Conservation (phyloP, 495 filamentous ascomycete species). For the Penicillium chermesinum region DNA sequence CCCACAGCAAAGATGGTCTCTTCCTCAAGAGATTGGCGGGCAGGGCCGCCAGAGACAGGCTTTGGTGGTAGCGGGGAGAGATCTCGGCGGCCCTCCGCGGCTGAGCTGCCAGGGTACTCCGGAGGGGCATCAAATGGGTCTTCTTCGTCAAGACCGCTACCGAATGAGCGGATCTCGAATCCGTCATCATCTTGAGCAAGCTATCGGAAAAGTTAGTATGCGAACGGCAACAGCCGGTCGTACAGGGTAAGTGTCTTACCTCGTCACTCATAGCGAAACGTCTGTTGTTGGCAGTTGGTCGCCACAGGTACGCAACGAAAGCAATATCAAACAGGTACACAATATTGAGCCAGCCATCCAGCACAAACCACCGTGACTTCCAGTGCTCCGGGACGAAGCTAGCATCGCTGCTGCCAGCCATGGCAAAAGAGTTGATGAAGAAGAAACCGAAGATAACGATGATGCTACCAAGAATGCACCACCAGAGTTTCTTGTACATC, state of each 20-base stretch:
- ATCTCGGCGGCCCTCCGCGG: slow-evolving; percentile 29
- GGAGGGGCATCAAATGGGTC: slow-evolving; percentile 42
- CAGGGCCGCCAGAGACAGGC: slow-evolving; percentile 41
- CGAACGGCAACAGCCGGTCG: not conserved
- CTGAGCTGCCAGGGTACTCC: slow-evolving; percentile 26
- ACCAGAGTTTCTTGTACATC: slow-evolving; percentile 99
- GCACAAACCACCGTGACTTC: slow-evolving; percentile 94
- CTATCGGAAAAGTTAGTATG: slow-evolving; percentile 37
- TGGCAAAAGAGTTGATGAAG: slow-evolving; percentile 89
- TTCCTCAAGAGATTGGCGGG: slow-evolving; percentile 73
- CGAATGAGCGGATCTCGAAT: slow-evolving; percentile 93
- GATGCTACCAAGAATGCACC: slow-evolving; percentile 88
- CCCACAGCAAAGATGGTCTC: slow-evolving; percentile 95
- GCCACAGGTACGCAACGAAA: slow-evolving; percentile 95
- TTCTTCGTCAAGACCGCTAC: slow-evolving; percentile 72
- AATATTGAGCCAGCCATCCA: slow-evolving; percentile 95
- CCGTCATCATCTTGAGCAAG: slow-evolving; percentile 98
- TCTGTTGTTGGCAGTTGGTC: slow-evolving; percentile 93
- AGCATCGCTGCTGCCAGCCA: slow-evolving; percentile 73
- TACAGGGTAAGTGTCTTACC: slow-evolving; percentile 35
- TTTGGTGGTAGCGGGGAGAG: slow-evolving; percentile 50
- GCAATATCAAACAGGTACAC: slow-evolving; percentile 91
- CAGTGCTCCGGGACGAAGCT: slow-evolving; percentile 94
- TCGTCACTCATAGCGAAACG: slow-evolving; percentile 99
- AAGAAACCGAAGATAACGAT: slow-evolving; percentile 96